Evolutionary conservation across 176 grass and related monocot species (phyloP).

Genomic region (Rhynchospora tenuis): DNA sequence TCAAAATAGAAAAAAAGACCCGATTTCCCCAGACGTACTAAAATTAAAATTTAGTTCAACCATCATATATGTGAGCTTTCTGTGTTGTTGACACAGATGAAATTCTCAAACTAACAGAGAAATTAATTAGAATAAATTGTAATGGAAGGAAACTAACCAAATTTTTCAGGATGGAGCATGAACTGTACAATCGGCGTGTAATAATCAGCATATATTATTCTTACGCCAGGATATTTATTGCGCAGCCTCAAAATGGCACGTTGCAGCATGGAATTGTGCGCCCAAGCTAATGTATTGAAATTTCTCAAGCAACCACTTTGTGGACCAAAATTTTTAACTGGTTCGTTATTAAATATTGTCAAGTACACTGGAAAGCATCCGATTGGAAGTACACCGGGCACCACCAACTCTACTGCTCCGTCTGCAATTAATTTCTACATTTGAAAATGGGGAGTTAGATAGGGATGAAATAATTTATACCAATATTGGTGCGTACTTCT

Average conservation of each 20-base stretch:
- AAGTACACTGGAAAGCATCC: conserved; percentile 86
- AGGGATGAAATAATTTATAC: neutral
- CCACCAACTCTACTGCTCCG: conserved; percentile 83
- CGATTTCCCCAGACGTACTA: neutral
- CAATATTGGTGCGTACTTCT: neutral
- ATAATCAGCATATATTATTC: conserved; percentile 86
- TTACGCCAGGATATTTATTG: conserved; percentile 38
- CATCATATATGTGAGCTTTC: no score
- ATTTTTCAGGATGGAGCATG: conserved; percentile 60
- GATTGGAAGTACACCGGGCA: conserved; percentile 70
- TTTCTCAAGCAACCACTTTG: conserved; percentile 65
- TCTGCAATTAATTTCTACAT: conserved; percentile 59
- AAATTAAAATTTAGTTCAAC: neutral
- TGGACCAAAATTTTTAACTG: conserved; percentile 27
- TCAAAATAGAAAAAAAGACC: neutral
- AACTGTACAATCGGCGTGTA: conserved; percentile 72
- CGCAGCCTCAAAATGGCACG: conserved; percentile 49
- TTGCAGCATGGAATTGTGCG: conserved; percentile 68
- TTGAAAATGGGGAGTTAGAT: neutral
- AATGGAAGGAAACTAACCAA: conserved; percentile 34
- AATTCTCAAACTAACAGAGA: neutral
- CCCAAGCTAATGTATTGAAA: conserved; percentile 56
- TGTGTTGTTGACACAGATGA: neutral
- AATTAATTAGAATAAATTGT: neutral
- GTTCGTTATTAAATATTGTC: conserved; percentile 45